Evolutionary conservation across 1,284 basidiomycete genomes (phyloP).

Genomic region (Trichosporon inkin): DNA sequence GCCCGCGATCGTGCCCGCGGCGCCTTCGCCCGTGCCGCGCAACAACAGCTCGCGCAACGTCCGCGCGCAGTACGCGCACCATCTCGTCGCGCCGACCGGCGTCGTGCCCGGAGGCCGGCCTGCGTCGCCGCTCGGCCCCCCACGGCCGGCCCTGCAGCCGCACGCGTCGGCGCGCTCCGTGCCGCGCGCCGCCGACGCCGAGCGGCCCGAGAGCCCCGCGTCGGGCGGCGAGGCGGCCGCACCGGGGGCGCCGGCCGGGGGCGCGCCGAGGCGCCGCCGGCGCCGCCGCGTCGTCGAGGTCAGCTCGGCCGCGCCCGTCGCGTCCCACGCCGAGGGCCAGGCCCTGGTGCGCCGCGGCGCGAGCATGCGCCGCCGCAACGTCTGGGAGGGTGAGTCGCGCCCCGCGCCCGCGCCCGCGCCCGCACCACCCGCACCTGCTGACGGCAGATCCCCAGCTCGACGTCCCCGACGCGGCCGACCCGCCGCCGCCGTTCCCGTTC

Average conservation of each 20-base stretch:
- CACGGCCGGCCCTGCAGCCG: background rate
- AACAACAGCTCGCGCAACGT: background rate
- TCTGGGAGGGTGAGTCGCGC: constrained; percentile 43
- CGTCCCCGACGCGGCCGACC: constrained; percentile 37
- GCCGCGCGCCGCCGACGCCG: background rate
- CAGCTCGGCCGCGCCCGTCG: constrained; percentile 21
- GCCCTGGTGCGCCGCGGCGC: constrained; percentile 44
- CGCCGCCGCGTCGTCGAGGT: constrained; percentile 11
- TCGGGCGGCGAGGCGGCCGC: background rate
- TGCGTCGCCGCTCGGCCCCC: background rate
- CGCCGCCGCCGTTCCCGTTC: constrained; percentile 45
- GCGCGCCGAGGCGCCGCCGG: background rate
- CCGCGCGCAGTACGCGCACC: background rate
- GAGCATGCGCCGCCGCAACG: constrained; percentile 44
- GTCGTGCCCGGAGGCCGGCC: constrained; percentile 35
- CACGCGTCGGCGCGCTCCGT: background rate
- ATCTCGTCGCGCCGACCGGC: constrained; percentile 34
- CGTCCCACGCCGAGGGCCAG: constrained; percentile 39
- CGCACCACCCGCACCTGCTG: no score
- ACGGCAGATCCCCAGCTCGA: background rate
- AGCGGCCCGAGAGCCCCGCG: background rate
- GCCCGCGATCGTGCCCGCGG: constrained; percentile 40
- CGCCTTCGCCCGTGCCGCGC: constrained; percentile 12
- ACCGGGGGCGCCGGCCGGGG: background rate
- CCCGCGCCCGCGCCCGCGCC: no score